Conservation (phyloP, 805 yeast species). For the Saccharomycopsis olivae region DNA sequence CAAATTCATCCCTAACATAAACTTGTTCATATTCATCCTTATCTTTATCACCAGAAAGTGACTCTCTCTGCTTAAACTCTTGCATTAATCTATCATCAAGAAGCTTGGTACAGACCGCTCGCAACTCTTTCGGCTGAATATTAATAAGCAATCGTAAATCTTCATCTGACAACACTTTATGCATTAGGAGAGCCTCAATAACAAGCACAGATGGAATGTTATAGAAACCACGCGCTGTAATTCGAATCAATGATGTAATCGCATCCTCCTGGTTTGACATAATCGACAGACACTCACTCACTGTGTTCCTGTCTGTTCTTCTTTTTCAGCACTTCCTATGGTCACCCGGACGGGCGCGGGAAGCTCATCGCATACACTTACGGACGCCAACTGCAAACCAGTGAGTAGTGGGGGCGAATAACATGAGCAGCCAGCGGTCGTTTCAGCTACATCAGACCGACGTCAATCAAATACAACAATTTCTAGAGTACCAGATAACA, state of each 20-base stretch:
- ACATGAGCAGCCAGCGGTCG: no score
- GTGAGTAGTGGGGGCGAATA: no score
- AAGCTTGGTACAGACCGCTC: conserved; percentile 69
- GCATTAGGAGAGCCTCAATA: conserved; percentile 78
- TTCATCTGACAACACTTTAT: conserved; percentile 86
- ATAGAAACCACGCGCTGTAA: conserved; percentile 81
- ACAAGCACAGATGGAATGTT: conserved; percentile 74
- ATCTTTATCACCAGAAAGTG: neutral
- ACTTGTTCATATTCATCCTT: neutral
- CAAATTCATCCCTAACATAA: conserved; percentile 2
- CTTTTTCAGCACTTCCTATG: no score
- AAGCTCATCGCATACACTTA: no score
- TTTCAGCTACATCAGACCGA: no score
- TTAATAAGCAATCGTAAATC: conserved; percentile 76
- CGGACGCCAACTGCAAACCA: no score
- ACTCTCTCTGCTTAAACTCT: conserved; percentile 56
- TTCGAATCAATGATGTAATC: conserved; percentile 50
- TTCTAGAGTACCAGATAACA: no score
- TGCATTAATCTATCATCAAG: conserved; percentile 76
- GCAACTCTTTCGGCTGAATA: conserved; percentile 75
- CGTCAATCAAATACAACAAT: no score
- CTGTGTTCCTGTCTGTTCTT: no score
- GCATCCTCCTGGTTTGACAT: conserved; percentile 21
- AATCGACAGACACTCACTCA: neutral
- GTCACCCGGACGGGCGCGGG: no score